These are phyloP conservation scores for Apiospora kogelbergensis DNA, from an alignment of 2,329 filamentous ascomycete genomes.

Conservation along the genomic window DNA sequence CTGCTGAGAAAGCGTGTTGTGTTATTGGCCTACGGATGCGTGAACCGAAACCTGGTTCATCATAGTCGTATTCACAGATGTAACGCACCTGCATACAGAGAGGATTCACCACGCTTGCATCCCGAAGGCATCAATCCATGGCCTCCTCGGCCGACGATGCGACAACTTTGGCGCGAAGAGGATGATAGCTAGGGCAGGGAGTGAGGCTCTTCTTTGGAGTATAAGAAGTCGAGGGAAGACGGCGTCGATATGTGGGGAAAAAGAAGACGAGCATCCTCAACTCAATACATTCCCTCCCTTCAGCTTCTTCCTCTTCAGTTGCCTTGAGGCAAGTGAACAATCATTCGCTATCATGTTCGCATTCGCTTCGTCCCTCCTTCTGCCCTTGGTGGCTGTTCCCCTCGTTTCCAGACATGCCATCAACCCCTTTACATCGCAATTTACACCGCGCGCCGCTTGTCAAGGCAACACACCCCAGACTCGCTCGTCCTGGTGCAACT, in stretches of 20 bases:
- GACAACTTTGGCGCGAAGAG: background rate
- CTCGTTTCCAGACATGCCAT: background rate
- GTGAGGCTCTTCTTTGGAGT: background rate
- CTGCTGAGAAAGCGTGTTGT: background rate
- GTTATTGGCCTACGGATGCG: background rate
- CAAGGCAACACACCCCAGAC: slow-evolving; percentile 7
- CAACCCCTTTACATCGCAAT: background rate
- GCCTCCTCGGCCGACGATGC: background rate
- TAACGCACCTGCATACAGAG: background rate
- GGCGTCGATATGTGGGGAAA: background rate
- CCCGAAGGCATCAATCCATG: background rate
- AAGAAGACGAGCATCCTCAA: background rate
- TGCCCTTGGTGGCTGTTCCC: background rate
- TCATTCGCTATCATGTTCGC: background rate
- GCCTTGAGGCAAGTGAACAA: background rate
- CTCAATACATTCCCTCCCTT: background rate
- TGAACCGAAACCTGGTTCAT: background rate
- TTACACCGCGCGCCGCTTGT: background rate
- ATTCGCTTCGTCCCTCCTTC: background rate
- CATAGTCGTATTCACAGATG: background rate
- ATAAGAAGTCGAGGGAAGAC: background rate
- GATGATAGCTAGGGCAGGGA: background rate
- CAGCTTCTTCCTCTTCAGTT: background rate
- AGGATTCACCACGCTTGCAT: background rate
- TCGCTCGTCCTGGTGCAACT: slow-evolving; percentile 36